Base-by-base conservation (phyloP, 1,139 yeast species). In the Taiozyma sp. region DNA sequence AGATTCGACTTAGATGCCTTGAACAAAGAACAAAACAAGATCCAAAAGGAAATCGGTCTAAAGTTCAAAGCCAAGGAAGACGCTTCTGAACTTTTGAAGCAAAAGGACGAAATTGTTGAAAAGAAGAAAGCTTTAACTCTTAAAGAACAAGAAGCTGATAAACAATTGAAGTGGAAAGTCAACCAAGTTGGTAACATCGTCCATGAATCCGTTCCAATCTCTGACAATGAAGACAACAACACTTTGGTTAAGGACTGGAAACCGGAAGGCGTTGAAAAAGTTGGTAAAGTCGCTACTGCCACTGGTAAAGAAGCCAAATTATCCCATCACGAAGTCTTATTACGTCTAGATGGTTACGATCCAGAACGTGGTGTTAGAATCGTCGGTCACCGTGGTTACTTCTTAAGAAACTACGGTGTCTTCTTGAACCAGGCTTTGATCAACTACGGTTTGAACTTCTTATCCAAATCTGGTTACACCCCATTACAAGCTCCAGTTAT, bases 311-410 rank as follows among this genome's bases (percentile, higher is more conserved):
- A 84, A 60, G 97, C 97, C 53, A 74, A 75, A 44, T 80, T 91
- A 68, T 91, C 98, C 35, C 99, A 93, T 69, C 99, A 93, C 68
- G 99, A 93, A 75, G 86, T 95, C 50, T 79, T 95, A 62, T 79
- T 95, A 62, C 84, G 98, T 74, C 77, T 93, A 61, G 97, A 93
- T 66, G 99, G 99, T 58, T 93, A 89, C 70, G 99, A 93, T 69
- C 98, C 97, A 59, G 99, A 93, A 73, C 87, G 99, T 75, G 99
- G 99, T 69, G 96, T 89, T 57, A 88, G 91, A 75, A 85, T 93
- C 61, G 93, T 93, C 53, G 99, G 99, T 56, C 99, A 93, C 79
- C 87, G 99, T 74, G 99, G 99, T 57, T 93, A 90, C 75, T 93
- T 93, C 73, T 79, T 95, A 69, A 85, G 97, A 75, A 87, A 86